Base-by-base conservation (phyloP, 345 rosid species). In the Physaria fendleri region DNA sequence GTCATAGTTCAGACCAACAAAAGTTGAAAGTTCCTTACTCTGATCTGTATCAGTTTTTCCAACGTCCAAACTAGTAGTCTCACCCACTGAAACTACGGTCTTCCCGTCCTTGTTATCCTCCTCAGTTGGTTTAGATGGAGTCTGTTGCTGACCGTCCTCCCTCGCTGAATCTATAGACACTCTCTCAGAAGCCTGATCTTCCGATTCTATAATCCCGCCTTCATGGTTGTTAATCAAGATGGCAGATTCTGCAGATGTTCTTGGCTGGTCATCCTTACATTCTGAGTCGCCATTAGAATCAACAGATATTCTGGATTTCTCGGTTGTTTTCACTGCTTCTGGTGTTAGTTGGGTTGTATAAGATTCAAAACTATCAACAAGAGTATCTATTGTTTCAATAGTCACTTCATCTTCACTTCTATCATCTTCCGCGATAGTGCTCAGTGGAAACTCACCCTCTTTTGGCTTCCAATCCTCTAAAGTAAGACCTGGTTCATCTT, bases 11-110 rank as follows among this genome's bases (percentile, higher is more conserved):
- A 40, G 29, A 44, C 61, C 24, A 33, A 70, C 28, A 45, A 21
- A 45, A 42, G n/a, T 35, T n/a, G n/a, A 34, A 13, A 67, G 54
- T 67, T 50, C 64, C 68, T 72, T 78, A 81, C 90, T 73, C 63
- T 24, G 45, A 57, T 59, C 73, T 62, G 70, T 27, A 67, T 53
- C 23, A 42, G 59, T 27, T 40, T 35, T 62, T n/a, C 52, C 24
- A n/a, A 24, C 56, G 61, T 32, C 80, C 59, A 54, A 74, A 57
- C 37, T 53, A 38, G 72, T 71, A 64, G 55, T 61, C 12, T 40
- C 65, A 68, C 57, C 22, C 21, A 38, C 71, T 46, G 76, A 64
- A 69, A 74, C 83, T 45, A 41, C 53, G 29, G 34, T 70, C 60
- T 71, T 77, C 21, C 42, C 74, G 34, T 65, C 42, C 67, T 61